These are phyloP conservation scores for Dactylellina drechsleri DNA, from an alignment of 2,329 filamentous ascomycete species.

Conservation along the genomic window DNA sequence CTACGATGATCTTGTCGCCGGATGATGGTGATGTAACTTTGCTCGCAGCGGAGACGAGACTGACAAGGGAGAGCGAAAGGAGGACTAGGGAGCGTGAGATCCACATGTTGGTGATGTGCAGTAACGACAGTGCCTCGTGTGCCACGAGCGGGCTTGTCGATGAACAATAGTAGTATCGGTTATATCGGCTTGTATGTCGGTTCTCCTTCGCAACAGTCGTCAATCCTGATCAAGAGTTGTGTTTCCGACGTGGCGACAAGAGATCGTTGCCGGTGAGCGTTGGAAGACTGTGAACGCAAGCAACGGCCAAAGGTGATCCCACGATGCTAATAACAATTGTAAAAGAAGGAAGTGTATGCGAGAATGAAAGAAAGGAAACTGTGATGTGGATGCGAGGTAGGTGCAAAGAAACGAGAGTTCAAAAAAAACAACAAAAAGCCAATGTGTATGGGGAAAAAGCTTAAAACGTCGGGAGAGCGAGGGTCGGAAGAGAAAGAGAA, in stretches of 20 bases:
- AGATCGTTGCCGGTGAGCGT: background rate
- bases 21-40: slow-evolving; percentile 17
- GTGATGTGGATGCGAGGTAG: slow-evolving; percentile 18
- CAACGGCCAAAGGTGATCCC: slow-evolving; percentile 6
- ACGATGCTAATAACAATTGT: slow-evolving; percentile 6
- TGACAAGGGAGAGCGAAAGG: slow-evolving; percentile 25
- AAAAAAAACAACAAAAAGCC: slow-evolving; percentile 16
- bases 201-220: background rate
- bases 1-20: slow-evolving; percentile 8
- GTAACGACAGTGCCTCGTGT: background rate
- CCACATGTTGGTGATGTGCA: slow-evolving; percentile 18
- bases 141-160: slow-evolving; percentile 9
- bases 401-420: slow-evolving; percentile 45
- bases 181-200: background rate
- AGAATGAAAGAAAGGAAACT: slow-evolving; percentile 14
- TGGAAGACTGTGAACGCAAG: slow-evolving; percentile 5
- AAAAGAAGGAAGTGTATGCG: slow-evolving; percentile 19
- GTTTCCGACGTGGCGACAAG: slow-evolving; percentile 8
- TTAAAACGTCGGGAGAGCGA: slow-evolving; percentile 25
- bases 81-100: slow-evolving; percentile 34
- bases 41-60: slow-evolving; percentile 20
- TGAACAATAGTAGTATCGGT: background rate
- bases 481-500: slow-evolving; percentile 25
- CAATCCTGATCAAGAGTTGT: slow-evolving; percentile 3
- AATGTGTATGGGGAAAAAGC: slow-evolving; percentile 1